A percentile compares a stretch with the other conserved stretches of the same genome.
Evolutionary conservation across 176 grass and related monocot genomes (phyloP).

Genomic region (Secale cereale): DNA sequence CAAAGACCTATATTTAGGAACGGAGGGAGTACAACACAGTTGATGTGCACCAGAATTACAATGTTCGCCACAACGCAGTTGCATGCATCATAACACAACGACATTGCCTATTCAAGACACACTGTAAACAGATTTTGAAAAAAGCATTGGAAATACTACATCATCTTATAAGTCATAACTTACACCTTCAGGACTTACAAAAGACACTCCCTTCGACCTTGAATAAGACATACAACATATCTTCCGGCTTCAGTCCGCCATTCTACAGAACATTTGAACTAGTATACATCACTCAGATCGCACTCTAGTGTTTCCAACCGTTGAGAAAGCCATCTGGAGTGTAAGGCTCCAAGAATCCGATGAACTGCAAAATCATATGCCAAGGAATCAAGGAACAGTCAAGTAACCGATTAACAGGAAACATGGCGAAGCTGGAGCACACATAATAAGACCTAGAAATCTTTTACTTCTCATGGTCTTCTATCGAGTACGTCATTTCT

Average conservation of each 20-base stretch:
- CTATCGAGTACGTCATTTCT: not conserved
- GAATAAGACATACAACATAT: not conserved
- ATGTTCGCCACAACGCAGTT: not conserved
- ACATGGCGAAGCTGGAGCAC: not conserved
- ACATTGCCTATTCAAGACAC: not conserved
- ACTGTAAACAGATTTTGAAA: not conserved
- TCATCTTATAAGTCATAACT: not conserved
- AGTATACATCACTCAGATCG: not conserved
- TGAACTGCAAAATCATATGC: conserved; percentile 53
- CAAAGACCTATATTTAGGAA: no score
- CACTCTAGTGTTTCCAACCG: conserved; percentile 61
- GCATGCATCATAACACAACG: not conserved
- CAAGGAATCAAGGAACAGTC: not conserved
- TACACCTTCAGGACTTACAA: not conserved
- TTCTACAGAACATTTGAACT: not conserved
- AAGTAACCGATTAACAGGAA: not conserved
- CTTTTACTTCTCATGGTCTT: not conserved
- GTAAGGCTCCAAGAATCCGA: conserved; percentile 94
- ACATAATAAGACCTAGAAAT: not conserved
- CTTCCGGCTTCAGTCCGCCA: not conserved
- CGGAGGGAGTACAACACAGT: no score
- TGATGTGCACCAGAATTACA: not conserved
- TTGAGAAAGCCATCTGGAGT: conserved; percentile 61
- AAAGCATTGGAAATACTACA: not conserved
- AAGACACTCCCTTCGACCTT: not conserved